Evolutionary conservation across 2,329 filamentous ascomycete genomes (phyloP).

Genomic region (Ophiostoma piceae): DNA sequence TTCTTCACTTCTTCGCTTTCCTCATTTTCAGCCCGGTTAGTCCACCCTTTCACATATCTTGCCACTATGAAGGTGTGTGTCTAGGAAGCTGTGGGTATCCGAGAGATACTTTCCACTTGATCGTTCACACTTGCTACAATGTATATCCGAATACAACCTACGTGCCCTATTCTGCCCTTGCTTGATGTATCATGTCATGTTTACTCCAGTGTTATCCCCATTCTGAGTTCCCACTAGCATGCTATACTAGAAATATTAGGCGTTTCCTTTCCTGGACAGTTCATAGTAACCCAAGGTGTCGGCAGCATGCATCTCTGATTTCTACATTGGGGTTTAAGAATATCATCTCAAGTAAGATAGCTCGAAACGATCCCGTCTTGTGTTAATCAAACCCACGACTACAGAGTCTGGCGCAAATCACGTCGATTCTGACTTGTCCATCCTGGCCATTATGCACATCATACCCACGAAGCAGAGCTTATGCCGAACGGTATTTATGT

Average conservation of each 20-base stretch:
- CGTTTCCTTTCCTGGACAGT: neutral
- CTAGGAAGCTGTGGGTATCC: neutral
- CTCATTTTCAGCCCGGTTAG: neutral
- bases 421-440: neutral
- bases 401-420: neutral
- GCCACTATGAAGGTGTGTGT: neutral
- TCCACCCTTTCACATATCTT: neutral
- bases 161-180: neutral
- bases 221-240: neutral
- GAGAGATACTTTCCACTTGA: neutral
- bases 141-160: slow-evolving; percentile 5
- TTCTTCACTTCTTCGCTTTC: neutral
- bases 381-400: neutral
- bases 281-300: neutral
- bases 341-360: neutral
- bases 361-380: neutral
- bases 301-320: neutral
- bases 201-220: neutral
- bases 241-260: neutral
- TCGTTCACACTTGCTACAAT: neutral
- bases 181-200: neutral
- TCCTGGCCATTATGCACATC: neutral
- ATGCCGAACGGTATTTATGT: neutral
- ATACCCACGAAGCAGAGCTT: neutral
- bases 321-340: neutral